Evolutionary conservation across 83 land plant species (phyloP).

Genomic region (Picea engelmannii): DNA sequence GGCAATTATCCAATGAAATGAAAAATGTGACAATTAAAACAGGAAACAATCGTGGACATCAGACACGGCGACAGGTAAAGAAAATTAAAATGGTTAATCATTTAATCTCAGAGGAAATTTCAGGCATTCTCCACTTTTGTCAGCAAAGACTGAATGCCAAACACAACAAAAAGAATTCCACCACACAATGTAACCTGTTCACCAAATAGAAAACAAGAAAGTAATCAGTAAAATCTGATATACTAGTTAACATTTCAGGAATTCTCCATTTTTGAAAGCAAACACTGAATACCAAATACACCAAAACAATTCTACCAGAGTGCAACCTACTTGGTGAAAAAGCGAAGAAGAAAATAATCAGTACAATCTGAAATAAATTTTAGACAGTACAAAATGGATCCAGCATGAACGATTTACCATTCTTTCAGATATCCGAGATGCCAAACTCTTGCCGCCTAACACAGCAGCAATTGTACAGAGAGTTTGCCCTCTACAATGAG

Average conservation of each 20-base stretch:
- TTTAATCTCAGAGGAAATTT: neutral
- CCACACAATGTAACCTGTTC: constrained; percentile 62
- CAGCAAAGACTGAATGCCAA: constrained; percentile 65
- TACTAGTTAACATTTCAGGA: no score
- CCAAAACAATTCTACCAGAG: no score
- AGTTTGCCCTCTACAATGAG: constrained; percentile 69
- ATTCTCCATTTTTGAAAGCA: no score
- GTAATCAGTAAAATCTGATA: no score
- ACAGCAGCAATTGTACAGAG: constrained; percentile 92
- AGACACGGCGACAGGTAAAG: neutral
- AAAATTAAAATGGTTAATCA: neutral
- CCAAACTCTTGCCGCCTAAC: constrained; percentile 91
- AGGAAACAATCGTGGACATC: neutral
- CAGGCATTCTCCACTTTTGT: constrained; percentile 21
- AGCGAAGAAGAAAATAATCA: neutral
- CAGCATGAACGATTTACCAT: constrained; percentile 40
- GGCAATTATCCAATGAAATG: neutral
- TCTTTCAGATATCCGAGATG: constrained; percentile 89
- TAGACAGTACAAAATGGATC: neutral
- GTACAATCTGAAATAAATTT: neutral
- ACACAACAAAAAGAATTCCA: constrained; percentile 68
- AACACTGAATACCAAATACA: no score
- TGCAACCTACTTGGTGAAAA: neutral
- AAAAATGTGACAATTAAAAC: neutral
- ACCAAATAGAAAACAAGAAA: no score